Evolutionary conservation across 106 monocot species (phyloP).

Genomic region (Hemerocallis citrina): DNA sequence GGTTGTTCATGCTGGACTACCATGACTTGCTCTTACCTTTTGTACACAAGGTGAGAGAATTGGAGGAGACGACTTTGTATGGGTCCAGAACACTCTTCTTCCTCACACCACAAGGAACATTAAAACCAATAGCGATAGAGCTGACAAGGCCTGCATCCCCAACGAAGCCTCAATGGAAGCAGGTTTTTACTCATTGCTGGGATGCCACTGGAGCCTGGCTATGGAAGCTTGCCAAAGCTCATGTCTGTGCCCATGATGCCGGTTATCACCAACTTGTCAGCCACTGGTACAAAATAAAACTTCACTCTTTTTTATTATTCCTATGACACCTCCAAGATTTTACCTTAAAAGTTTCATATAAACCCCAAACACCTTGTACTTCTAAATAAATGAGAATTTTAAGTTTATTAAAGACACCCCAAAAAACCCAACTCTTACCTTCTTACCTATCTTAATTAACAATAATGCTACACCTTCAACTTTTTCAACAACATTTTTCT

Average conservation of each 20-base stretch:
- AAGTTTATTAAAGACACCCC: too few species aligned
- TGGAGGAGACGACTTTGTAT: conserved; percentile 34
- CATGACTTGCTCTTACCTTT: conserved; percentile 64
- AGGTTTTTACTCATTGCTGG: conserved; percentile 23
- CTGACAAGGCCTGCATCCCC: conserved; percentile 54
- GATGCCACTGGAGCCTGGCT: conserved; percentile 59
- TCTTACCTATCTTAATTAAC: too few species aligned
- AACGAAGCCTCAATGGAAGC: conserved; percentile 32
- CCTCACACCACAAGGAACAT: conserved; percentile 24
- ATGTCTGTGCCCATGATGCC: conserved; percentile 51
- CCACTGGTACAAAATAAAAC: conserved; percentile 44
- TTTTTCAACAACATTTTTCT: too few species aligned
- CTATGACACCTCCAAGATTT: too few species aligned
- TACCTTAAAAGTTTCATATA: too few species aligned
- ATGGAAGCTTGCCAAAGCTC: conserved; percentile 69
- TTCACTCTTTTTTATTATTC: neutral
- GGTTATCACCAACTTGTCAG: conserved; percentile 70
- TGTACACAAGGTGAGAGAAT: conserved; percentile 43
- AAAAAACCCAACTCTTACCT: too few species aligned
- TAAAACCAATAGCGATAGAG: conserved; percentile 65
- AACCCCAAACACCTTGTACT: too few species aligned
- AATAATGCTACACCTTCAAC: too few species aligned
- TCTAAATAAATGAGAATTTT: too few species aligned
- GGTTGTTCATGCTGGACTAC: conserved; percentile 63
- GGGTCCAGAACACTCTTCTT: conserved; percentile 70